Base-by-base conservation (phyloP, 345 rosid species). In the Hibiscus mutabilis region DNA sequence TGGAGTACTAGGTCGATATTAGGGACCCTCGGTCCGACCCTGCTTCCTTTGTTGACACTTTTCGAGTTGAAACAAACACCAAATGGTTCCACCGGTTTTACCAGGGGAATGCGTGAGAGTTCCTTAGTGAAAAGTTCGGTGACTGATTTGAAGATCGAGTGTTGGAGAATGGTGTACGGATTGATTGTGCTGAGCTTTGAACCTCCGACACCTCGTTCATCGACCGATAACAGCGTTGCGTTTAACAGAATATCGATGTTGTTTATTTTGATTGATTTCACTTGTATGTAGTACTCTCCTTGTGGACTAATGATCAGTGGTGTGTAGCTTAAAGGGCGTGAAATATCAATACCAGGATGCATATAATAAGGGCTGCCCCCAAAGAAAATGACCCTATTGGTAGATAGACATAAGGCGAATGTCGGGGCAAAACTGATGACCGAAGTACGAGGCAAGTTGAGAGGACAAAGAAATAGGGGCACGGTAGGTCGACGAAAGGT, bases 381-480 rank as follows among this genome's bases (percentile, higher is more conserved):
- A n/a, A 82, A 77, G 71, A 74, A 74, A 29, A 74, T 55, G 53
- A 15, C 75, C 0, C 82, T 77, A 7, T 44, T 24, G 0, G 71
- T 52, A 53, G 77, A 19, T 4, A 83, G 77, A 69, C 82, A 83
- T 59, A 78, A 18, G 75, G 79, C 77, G 16, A 83, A 83, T n/a
- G 55, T 78, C 3, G 59, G 76, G 3, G 74, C 70, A 13, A 76
- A 74, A 9, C 65, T 78, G 1, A 33, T 21, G 14, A 44, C 78
- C 79, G 5, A 79, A 78, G 61, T 76, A 56, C 3, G 86, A 69
- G 14, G 76, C 73, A 12, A 80, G 69, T 73, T 83, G 82, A 10
- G 14, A 78, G 40, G 83, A 74, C 10, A 76, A 58, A 1, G 84
- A 72, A 57, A 80, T 74, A 2, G 77, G 83, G 35, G 79, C 79